Percentiles rank a stretch among this genome's conserved stretches.
These are phyloP conservation scores for Aphanomyces euteiches DNA, from an alignment of 352 stramenopile species.

Conservation along the genomic window DNA sequence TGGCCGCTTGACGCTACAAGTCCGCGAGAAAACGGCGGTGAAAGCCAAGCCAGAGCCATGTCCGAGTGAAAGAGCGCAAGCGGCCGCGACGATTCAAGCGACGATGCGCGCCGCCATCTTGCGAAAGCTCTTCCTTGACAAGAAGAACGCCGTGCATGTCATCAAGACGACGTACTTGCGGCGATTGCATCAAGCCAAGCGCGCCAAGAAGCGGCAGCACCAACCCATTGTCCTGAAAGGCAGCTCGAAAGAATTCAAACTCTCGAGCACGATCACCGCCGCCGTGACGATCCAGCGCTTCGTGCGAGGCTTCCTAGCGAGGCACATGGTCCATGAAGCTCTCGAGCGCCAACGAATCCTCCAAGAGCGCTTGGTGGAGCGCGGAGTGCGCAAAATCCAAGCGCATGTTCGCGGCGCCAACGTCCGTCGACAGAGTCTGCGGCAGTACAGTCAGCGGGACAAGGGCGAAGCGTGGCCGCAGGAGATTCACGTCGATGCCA, in stretches of 20 bases:
- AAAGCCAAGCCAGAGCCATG: not conserved
- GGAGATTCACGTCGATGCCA: not conserved
- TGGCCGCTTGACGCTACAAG: not conserved
- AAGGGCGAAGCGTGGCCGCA: too few relatives aligned
- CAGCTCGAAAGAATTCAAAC: not conserved
- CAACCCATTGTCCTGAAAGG: not conserved
- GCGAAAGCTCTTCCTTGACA: not conserved
- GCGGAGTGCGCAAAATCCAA: not conserved
- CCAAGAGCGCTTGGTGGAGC: not conserved
- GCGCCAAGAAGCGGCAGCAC: conserved; percentile 8
- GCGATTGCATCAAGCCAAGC: not conserved
- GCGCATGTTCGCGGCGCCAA: not conserved
- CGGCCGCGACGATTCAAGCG: not conserved
- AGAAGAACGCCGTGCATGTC: not conserved
- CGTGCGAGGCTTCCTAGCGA: not conserved
- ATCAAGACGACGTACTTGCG: conserved; percentile 8
- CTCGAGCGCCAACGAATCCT: not conserved
- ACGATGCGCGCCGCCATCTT: not conserved
- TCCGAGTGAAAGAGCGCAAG: not conserved
- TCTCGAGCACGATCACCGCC: not conserved
- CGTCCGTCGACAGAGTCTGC: not conserved
- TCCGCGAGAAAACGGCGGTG: not conserved
- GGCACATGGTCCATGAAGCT: not conserved
- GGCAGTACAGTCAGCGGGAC: not conserved
- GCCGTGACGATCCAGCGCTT: not conserved